Evolutionary conservation across 2,329 filamentous ascomycete species (phyloP), one percentile per base, ranked within the genome.

Genomic region (Alternaria tenuissima): DNA sequence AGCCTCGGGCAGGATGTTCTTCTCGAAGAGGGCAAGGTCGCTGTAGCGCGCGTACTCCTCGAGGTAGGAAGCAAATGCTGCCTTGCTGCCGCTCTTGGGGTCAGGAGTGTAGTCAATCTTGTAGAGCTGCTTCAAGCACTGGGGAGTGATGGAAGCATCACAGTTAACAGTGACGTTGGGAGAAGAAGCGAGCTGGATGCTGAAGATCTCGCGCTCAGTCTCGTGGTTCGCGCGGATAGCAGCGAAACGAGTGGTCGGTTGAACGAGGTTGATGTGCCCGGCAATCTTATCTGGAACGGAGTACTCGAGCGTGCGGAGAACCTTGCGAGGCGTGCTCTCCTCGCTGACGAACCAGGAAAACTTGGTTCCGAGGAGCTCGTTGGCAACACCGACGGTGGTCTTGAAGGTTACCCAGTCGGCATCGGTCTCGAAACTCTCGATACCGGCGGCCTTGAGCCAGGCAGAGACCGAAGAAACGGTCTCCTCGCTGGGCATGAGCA

Each of bases 61-160:
- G 18, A 86, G 73, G 71, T 86, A 87, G 55, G 80, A 83, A 36
- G 80, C 81, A 64, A 87, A 86, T 18, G 79, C 84, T 14, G 85
- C 76, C 20, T 79, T 79, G 68, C 82, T 85, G 2, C 84, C 84
- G 14, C 79, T 79, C 8, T 76, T 75, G 8, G 78, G 70, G 30
- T 81, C 76, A 11, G 82, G 76, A 36, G 77, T 79, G 71, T 86
- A 85, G 48, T 79, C 78, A 55, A 83, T 78, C 63, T 83, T 82
- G 77, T 86, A 86, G 36, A 84, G 74, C 62, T 80, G 65, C 66
- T 82, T 81, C 55, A 85, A 61, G 62, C 84, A 86, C 4, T 76
- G 62, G 3, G 84, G 84, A n/a, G 81, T 81, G 59, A 86, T 69
- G 16, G 66, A 42, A 11, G 62, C 49, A 57, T 74, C 65, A 34